Conservation (phyloP, 768 basidiomycete genomes). For the Amanita exitialis region DNA sequence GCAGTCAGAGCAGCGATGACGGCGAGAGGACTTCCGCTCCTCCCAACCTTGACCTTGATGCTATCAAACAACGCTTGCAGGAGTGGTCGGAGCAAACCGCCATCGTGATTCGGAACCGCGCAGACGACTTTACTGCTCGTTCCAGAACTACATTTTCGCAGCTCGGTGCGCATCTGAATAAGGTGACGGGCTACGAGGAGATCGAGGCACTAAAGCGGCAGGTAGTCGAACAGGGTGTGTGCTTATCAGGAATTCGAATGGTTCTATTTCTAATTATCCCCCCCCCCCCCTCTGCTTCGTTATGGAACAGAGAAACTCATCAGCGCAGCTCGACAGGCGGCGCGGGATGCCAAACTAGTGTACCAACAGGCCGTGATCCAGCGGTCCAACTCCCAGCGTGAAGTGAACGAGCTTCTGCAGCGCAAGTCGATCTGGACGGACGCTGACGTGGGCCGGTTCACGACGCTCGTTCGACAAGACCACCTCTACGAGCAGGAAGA, state of each 20-base stretch:
- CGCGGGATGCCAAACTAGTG: conserved; percentile 61
- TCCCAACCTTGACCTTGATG: conserved; percentile 16
- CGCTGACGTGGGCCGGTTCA: conserved; percentile 78
- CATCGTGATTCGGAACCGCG: conserved; percentile 36
- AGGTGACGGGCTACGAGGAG: conserved; percentile 84
- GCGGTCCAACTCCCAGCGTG: conserved; percentile 83
- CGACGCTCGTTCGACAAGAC: conserved; percentile 82
- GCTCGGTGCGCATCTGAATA: conserved; percentile 74
- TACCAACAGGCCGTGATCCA: conserved; percentile 73
- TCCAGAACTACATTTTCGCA: conserved; percentile 57
- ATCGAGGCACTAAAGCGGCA: conserved; percentile 74
- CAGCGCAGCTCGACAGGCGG: conserved; percentile 50
- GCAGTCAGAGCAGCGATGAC: neutral
- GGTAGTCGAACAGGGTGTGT: conserved; percentile 76
- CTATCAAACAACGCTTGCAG: conserved; percentile 28
- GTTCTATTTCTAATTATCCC: conserved; percentile 4
- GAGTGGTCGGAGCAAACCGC: conserved; percentile 41
- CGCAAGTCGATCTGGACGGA: conserved; percentile 95
- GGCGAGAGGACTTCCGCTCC: neutral
- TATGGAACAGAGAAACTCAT: conserved; percentile 60
- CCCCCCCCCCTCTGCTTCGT: too few relatives aligned
- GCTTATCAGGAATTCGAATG: neutral
- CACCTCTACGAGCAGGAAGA: conserved; percentile 83
- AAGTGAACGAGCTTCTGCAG: conserved; percentile 90
- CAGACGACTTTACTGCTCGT: conserved; percentile 46